Evolutionary conservation across 768 basidiomycete genomes (phyloP).

Genomic region (Lentinula boryana): DNA sequence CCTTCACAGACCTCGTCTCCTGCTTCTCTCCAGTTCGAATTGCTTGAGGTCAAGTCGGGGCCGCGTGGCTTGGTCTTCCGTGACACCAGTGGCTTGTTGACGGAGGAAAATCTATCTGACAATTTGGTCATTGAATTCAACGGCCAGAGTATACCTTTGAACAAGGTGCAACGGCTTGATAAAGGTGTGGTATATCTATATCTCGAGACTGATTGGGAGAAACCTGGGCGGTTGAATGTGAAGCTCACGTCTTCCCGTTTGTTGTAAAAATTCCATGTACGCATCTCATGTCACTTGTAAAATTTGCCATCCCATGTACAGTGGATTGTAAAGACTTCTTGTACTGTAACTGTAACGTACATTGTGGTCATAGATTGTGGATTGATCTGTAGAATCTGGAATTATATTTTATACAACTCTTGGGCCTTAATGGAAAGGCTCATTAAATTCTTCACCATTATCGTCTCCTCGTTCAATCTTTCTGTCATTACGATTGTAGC

Average conservation of each 20-base stretch:
- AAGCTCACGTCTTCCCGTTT: neutral
- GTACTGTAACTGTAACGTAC: neutral
- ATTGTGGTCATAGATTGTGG: neutral
- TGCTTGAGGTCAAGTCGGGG: neutral
- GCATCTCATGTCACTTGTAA: neutral
- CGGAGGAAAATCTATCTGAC: neutral
- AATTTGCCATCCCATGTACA: neutral
- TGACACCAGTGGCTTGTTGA: neutral
- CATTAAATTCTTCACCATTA: neutral
- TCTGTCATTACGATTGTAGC: constrained; percentile 6
- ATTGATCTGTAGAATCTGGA: neutral
- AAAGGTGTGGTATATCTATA: neutral
- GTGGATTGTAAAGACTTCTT: neutral
- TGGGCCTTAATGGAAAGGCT: neutral
- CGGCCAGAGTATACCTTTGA: neutral
- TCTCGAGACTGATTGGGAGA: neutral
- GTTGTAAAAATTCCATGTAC: neutral
- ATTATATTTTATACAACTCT: neutral
- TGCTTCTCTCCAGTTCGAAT: neutral
- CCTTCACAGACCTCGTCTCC: neutral
- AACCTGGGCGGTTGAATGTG: neutral
- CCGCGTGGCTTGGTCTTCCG: neutral
- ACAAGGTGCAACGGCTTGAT: neutral
- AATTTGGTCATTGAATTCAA: neutral
- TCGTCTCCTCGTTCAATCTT: neutral